phyloP scores from a whole-genome alignment of 2,329 filamentous ascomycete genomes.

The Colletotrichum cereale region DNA sequence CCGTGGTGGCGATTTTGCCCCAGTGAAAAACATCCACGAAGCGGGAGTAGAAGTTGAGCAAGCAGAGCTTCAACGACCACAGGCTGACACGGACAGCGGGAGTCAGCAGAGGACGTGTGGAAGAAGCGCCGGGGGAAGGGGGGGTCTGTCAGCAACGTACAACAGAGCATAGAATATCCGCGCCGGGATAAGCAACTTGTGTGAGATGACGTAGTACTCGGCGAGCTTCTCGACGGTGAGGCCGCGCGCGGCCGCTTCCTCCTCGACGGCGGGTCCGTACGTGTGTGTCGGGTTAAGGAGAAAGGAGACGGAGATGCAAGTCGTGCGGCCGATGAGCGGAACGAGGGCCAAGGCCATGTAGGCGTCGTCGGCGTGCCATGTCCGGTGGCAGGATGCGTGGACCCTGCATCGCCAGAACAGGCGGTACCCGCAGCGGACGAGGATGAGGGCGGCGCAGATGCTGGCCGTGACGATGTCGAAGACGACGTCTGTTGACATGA shows the following conservation, averaged over 20 bases:
- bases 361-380: constrained; percentile 49
- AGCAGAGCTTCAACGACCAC: constrained; percentile 48
- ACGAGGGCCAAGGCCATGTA: constrained; percentile 50
- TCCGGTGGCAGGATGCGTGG: constrained; percentile 47
- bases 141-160: constrained; percentile 41
- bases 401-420: constrained; percentile 45
- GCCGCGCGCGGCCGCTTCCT: constrained; percentile 41
- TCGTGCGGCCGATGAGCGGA: constrained; percentile 46
- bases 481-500: constrained; percentile 44
- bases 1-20: constrained; percentile 43
- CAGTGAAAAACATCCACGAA: constrained; percentile 45
- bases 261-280: constrained; percentile 28
- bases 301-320: constrained; percentile 45
- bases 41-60: constrained; percentile 49
- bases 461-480: constrained; percentile 47
- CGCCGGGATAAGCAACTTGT: constrained; percentile 46
- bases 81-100: constrained; percentile 40
- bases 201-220: constrained; percentile 43
- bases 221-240: constrained; percentile 40
- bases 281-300: constrained; percentile 46
- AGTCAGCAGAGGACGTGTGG: constrained; percentile 11
- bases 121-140: no score
- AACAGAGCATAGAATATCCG: constrained; percentile 49
- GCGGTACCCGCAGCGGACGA: constrained; percentile 47
- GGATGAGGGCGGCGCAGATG: constrained; percentile 47